A percentile compares a stretch with the other conserved stretches of the same genome.
phyloP scores from a whole-genome alignment of 352 stramenopile genomes.

The Pythium phragmitis region DNA sequence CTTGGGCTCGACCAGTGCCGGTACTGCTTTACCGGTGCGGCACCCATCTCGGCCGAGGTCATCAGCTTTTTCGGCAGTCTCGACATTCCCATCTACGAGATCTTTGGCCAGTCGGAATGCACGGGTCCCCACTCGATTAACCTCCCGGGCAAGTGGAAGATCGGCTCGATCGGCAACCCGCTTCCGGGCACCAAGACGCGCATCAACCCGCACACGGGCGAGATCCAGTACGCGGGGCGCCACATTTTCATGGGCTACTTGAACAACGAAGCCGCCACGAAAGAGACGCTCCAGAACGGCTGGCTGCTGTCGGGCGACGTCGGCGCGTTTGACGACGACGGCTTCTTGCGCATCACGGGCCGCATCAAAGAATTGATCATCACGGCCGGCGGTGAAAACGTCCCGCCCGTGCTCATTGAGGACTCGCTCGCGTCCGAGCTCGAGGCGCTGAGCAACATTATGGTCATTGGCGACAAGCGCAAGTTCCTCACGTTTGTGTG shows the following conservation, averaged over 20 bases:
- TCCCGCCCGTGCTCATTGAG: slow-evolving; percentile 92
- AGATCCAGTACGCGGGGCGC: slow-evolving; percentile 75
- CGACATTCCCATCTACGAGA: slow-evolving; percentile 93
- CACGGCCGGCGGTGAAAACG: slow-evolving; percentile 95
- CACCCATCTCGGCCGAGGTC: slow-evolving; percentile 92
- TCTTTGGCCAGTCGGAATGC: slow-evolving; percentile 92
- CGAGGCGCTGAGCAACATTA: slow-evolving; percentile 84
- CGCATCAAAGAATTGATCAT: slow-evolving; percentile 97
- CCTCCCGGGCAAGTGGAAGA: slow-evolving; percentile 87
- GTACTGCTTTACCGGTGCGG: slow-evolving; percentile 76
- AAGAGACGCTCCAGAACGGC: slow-evolving; percentile 91
- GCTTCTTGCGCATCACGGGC: slow-evolving; percentile 95
- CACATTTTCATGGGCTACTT: slow-evolving; percentile 92
- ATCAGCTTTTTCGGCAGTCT: slow-evolving; percentile 94
- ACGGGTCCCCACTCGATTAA: slow-evolving; percentile 81
- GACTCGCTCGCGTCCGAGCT: slow-evolving; percentile 90
- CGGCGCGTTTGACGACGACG: slow-evolving; percentile 87
- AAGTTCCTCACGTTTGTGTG: slow-evolving; percentile 92
- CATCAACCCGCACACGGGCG: slow-evolving; percentile 53
- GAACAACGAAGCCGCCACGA: slow-evolving; percentile 73
- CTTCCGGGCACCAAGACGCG: slow-evolving; percentile 62
- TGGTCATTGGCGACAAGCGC: slow-evolving; percentile 92
- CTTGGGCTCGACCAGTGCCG: slow-evolving; percentile 91
- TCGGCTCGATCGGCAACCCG: slow-evolving; percentile 52
- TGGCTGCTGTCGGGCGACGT: slow-evolving; percentile 94